Conservation (phyloP, 352 stramenopile genomes). For the Phytophthora pistaciae region DNA sequence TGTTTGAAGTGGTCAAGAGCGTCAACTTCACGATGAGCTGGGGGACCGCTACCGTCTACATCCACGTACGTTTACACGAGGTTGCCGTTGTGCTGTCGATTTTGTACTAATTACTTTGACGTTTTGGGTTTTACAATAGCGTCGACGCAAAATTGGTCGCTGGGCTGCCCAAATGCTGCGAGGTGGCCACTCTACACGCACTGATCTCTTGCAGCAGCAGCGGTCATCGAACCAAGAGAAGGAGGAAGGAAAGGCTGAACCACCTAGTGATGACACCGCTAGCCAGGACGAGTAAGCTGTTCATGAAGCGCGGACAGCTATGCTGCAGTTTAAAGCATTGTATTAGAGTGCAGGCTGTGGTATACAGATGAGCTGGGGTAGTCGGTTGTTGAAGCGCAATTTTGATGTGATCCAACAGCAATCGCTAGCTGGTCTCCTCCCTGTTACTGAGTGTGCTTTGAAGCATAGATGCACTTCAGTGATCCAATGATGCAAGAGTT, state of each 20-base stretch:
- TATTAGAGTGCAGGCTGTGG: neutral
- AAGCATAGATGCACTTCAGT: too few relatives aligned
- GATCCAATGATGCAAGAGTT: too few relatives aligned
- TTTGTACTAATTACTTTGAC: too few relatives aligned
- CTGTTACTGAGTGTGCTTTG: too few relatives aligned
- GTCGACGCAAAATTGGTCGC: slow-evolving; percentile 82
- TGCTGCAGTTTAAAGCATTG: neutral
- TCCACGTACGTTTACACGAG: slow-evolving; percentile 69
- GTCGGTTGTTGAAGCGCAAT: neutral
- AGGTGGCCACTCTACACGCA: slow-evolving; percentile 75
- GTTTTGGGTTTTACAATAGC: slow-evolving; percentile 32
- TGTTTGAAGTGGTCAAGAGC: slow-evolving; percentile 88
- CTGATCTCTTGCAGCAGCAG: slow-evolving; percentile 69
- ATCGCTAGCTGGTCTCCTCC: too few relatives aligned
- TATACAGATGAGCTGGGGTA: neutral
- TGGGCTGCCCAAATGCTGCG: slow-evolving; percentile 89
- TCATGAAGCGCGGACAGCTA: neutral
- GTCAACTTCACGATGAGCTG: slow-evolving; percentile 85
- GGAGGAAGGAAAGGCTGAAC: slow-evolving; percentile 24
- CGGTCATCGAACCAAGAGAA: slow-evolving; percentile 33
- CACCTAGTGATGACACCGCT: slow-evolving; percentile 1
- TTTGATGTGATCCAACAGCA: too few relatives aligned
- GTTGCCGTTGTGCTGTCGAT: slow-evolving; percentile 5
- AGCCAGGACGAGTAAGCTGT: slow-evolving; percentile 13
- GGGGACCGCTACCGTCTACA: slow-evolving; percentile 81